Conservation (phyloP, 2,329 filamentous ascomycete species). For the Fusarium pseudoanthophilum region DNA sequence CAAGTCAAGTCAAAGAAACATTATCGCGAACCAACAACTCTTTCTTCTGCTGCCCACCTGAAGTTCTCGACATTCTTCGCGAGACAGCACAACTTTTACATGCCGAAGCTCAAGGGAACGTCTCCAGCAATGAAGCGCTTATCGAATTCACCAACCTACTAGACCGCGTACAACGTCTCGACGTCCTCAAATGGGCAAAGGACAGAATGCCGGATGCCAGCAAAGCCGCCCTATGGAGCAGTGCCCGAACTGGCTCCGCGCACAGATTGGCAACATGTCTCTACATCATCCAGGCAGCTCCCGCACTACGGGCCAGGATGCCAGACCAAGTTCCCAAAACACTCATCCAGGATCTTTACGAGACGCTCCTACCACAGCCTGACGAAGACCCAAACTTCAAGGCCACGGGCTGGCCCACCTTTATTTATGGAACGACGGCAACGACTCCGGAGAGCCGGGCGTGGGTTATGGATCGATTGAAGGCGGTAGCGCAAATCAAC, state of each 20-base stretch:
- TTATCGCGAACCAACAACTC: slow-evolving; percentile 55
- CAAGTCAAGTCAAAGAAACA: slow-evolving; percentile 50
- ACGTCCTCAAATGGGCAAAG: slow-evolving; percentile 54
- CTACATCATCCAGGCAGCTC: slow-evolving; percentile 56
- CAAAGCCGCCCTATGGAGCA: slow-evolving; percentile 48
- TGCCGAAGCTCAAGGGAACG: slow-evolving; percentile 39
- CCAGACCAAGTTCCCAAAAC: slow-evolving; percentile 36
- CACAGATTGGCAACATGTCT: slow-evolving; percentile 57
- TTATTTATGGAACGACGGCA: slow-evolving; percentile 64
- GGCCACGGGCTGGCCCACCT: slow-evolving; percentile 66
- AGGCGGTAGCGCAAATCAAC: slow-evolving; percentile 51
- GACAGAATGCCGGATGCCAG: slow-evolving; percentile 49
- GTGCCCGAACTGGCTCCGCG: slow-evolving; percentile 53
- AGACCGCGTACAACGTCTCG: slow-evolving; percentile 51
- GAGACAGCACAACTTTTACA: slow-evolving; percentile 53
- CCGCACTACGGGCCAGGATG: slow-evolving; percentile 40
- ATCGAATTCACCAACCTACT: slow-evolving; percentile 49
- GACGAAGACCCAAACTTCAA: slow-evolving; percentile 64
- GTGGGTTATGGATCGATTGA: slow-evolving; percentile 61
- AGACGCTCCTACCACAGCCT: slow-evolving; percentile 59
- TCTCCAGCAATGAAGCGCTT: slow-evolving; percentile 39
- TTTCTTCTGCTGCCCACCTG: slow-evolving; percentile 59
- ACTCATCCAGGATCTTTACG: slow-evolving; percentile 58
- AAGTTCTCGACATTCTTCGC: slow-evolving; percentile 56
- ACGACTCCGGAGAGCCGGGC: slow-evolving; percentile 53